Evolutionary conservation across 768 basidiomycete genomes (phyloP).

Genomic region (Udeniomyces megalosporus): DNA sequence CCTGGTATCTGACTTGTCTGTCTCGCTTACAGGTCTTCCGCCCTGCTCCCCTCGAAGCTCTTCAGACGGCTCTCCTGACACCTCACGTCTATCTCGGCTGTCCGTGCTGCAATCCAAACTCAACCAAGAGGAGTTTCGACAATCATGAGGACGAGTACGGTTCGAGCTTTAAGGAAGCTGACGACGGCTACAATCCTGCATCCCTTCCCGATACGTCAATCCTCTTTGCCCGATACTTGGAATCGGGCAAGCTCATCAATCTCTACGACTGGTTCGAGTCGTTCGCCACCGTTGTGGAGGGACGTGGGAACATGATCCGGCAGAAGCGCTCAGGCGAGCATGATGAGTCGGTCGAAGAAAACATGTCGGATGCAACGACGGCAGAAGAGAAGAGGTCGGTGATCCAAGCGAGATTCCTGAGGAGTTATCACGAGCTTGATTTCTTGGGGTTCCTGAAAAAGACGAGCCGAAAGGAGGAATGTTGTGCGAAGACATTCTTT

Average conservation of each 20-base stretch:
- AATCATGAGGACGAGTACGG: too few relatives aligned
- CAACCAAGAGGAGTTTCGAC: too few relatives aligned
- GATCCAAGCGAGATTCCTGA: conserved; percentile 13
- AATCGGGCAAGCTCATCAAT: conserved; percentile 68
- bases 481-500: conserved; percentile 14
- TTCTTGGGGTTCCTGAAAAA: conserved; percentile 11
- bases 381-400: neutral
- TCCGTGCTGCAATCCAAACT: conserved; percentile 1
- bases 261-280: conserved; percentile 77
- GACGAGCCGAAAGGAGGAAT: conserved; percentile 14
- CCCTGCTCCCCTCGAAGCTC: conserved; percentile 7
- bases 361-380: neutral
- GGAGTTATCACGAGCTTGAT: conserved; percentile 14
- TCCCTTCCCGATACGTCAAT: conserved; percentile 59
- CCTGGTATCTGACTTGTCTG: too few relatives aligned
- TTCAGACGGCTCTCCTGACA: conserved; percentile 11
- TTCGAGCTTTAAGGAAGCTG: too few relatives aligned
- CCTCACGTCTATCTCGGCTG: conserved; percentile 11
- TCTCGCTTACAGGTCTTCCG: conserved; percentile 5
- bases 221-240: conserved; percentile 56
- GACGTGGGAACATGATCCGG: conserved; percentile 31
- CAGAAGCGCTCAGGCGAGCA: neutral
- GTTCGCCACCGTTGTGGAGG: conserved; percentile 51
- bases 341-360: neutral
- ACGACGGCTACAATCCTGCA: neutral